Percentiles rank a stretch among this genome's conserved stretches.
Conservation (phyloP, 1,139 yeast species). For the Saccharomyces hybrid region DNA sequence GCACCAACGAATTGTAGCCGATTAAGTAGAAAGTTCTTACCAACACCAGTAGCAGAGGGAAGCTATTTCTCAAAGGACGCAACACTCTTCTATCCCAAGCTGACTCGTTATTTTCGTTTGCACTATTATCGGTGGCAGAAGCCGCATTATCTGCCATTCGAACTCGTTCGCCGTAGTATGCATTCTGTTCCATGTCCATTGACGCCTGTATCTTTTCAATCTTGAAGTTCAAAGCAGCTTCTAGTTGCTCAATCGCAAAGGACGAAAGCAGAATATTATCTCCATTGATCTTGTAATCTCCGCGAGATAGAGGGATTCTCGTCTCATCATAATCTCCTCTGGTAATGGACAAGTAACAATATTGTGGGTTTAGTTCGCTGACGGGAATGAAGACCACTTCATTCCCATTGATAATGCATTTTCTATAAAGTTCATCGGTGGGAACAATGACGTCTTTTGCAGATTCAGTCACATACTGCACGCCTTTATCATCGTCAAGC, state of each 20-base stretch:
- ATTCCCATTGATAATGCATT: slow-evolving; percentile 18
- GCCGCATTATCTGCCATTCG: not conserved
- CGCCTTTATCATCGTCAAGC: not conserved
- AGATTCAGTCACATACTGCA: not conserved
- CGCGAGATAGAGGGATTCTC: slow-evolving; percentile 9
- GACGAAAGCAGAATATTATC: slow-evolving; percentile 13
- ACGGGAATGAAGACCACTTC: slow-evolving; percentile 16
- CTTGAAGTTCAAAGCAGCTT: slow-evolving; percentile 7
- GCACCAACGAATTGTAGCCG: slow-evolving; percentile 19
- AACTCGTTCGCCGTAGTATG: not conserved
- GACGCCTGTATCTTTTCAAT: slow-evolving; percentile 1
- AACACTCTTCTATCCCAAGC: not conserved
- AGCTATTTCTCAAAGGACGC: not conserved
- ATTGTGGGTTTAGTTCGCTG: slow-evolving; percentile 11
- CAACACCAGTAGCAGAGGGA: not conserved
- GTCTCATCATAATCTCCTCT: slow-evolving; percentile 2
- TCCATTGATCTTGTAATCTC: slow-evolving; percentile 14
- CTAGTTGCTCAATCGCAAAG: slow-evolving; percentile 8
- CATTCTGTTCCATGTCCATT: not conserved
- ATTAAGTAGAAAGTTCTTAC: slow-evolving; percentile 19
- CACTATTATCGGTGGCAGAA: not conserved
- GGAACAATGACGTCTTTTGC: not conserved
- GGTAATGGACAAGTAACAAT: not conserved
- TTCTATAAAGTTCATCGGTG: slow-evolving; percentile 12
- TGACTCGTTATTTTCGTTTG: not conserved